Conservation (phyloP, 2,329 filamentous ascomycete species). For the Fonsecaea erecta region DNA sequence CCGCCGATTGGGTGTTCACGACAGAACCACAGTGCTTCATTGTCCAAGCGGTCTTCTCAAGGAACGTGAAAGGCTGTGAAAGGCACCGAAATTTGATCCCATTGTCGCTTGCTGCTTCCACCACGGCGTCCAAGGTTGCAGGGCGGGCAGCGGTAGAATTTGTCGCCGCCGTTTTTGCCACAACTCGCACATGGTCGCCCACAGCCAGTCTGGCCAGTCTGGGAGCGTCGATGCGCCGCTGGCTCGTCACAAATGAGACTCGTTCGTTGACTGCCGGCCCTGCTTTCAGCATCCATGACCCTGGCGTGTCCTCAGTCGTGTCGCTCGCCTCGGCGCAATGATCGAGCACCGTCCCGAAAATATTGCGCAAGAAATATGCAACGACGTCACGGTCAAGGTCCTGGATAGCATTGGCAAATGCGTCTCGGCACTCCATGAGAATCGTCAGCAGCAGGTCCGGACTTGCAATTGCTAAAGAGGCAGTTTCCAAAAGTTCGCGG, state of each 20-base stretch:
- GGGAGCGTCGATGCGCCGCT: constrained; percentile 34
- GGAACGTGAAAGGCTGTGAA: constrained; percentile 46
- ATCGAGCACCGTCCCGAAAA: constrained; percentile 6
- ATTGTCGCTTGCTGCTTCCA: constrained; percentile 42
- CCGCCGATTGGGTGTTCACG: constrained; percentile 48
- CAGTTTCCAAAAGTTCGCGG: background rate
- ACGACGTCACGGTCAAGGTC: background rate
- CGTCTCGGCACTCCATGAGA: constrained; percentile 9
- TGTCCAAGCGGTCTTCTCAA: constrained; percentile 46
- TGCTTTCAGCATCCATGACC: constrained; percentile 9
- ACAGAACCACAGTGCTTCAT: constrained; percentile 49
- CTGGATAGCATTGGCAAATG: background rate
- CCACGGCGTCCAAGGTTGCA: constrained; percentile 48
- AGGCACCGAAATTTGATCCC: constrained; percentile 45
- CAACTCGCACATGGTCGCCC: constrained; percentile 45
- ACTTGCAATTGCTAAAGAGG: background rate
- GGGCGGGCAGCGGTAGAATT: constrained; percentile 40
- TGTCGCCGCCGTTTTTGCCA: constrained; percentile 41
- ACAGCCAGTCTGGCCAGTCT: constrained; percentile 24
- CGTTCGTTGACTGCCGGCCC: background rate
- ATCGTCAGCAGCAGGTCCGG: constrained; percentile 5
- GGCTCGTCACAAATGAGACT: constrained; percentile 5
- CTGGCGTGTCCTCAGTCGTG: background rate
- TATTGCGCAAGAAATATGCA: constrained; percentile 9
- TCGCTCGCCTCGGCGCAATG: constrained; percentile 10